Evolutionary conservation across 352 stramenopile genomes (phyloP), one percentile per base, ranked within the genome.

Genomic region (Phytophthora pistaciae): DNA sequence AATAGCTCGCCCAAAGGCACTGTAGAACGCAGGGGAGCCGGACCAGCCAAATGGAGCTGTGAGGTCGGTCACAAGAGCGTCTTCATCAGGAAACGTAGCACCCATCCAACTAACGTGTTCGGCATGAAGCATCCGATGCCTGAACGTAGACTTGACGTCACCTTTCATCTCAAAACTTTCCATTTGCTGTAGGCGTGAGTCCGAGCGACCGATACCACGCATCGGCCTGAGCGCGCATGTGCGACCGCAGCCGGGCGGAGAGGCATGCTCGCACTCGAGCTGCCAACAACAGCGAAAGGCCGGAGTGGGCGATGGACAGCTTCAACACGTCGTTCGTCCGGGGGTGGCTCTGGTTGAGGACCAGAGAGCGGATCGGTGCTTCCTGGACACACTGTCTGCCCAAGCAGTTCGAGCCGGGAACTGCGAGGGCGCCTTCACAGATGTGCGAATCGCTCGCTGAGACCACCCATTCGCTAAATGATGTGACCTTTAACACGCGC

Each of bases 61-160:
- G 2, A 75, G 14, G 20, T 78, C 66, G 7, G 72, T 60, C 0
- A 65, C 36, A 0, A 78, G 23, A 4, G 57, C 18, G 10, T 68
- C 27, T 46, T 52, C 56, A 9, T 68, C 57, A 1, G 56, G 56
- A 18, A 75, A 56, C 1, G 53, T 66, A 5, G 60, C 61, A 13
- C 61, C 66, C 60, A 78, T 72, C 20, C 60, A 68, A 0, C 48
- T 14, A 13, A 70, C 52, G 16, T 74, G 65, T 2, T 20, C 3
- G 3, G 65, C 38, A 11, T 74, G 48, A 44, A 66, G n/a, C 57
- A 66, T 55, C 40, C 69, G 25, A 42, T 67, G 42, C 0, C 66
- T 33, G 25, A 71, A 74, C 1, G 66, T 52, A 7, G 50, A 49
- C 23, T 78, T 78, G 20, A 75, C 61, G n/a, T 75, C 52, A 2